Evolutionary conservation across 306 rosid genomes (phyloP).

Genomic region (Sesbania bispinosa): DNA sequence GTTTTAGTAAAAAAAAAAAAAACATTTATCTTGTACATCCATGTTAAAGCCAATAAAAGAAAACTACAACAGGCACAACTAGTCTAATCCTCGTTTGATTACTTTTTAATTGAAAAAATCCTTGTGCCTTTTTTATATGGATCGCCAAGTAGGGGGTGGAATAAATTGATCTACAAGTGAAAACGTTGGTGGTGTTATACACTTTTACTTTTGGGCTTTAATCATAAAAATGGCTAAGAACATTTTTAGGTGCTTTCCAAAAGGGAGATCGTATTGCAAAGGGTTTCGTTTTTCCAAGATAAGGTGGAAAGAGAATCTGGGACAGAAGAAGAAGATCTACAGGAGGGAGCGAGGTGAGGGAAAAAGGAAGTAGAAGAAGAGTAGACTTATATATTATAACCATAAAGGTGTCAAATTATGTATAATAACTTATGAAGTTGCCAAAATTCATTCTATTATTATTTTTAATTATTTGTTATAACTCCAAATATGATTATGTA

Average conservation of each 20-base stretch:
- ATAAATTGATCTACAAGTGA: neutral
- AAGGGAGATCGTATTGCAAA: conserved; percentile 23
- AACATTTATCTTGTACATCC: neutral
- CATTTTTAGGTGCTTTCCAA: conserved; percentile 21
- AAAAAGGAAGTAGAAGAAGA: too few relatives aligned
- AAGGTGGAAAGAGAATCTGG: too few relatives aligned
- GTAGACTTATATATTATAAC: too few relatives aligned
- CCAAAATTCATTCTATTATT: too few relatives aligned
- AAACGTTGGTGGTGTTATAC: conserved; percentile 5
- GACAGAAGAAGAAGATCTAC: too few relatives aligned
- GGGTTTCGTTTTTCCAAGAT: conserved; percentile 9
- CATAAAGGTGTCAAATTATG: too few relatives aligned
- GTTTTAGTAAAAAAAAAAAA: too few relatives aligned
- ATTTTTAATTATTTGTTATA: too few relatives aligned
- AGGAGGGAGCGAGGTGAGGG: too few relatives aligned
- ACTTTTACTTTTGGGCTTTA: conserved; percentile 29
- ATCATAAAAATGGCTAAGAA: conserved; percentile 25
- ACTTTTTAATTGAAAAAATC: neutral
- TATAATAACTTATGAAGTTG: too few relatives aligned
- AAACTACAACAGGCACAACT: neutral
- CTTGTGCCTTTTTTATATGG: neutral
- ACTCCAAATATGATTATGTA: too few relatives aligned
- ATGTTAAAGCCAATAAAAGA: neutral
- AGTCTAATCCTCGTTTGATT: neutral
- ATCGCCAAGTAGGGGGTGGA: conserved; percentile 18